A percentile compares a stretch with the other conserved stretches of the same genome.
Conservation (phyloP, 306 rosid species). For the Quercus ilex region DNA sequence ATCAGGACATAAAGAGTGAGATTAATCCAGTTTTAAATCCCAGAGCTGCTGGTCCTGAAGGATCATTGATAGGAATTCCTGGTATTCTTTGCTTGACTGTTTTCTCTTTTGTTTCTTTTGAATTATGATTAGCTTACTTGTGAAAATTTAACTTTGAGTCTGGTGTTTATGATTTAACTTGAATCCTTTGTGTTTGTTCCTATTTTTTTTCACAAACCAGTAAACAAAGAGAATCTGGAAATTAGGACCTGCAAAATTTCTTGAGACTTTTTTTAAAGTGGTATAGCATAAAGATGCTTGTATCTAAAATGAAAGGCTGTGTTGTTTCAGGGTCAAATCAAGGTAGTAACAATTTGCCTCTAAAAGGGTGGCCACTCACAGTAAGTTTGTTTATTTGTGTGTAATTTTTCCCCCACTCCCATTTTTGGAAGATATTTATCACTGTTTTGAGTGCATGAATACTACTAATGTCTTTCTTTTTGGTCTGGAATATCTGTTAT, state of each 20-base stretch:
- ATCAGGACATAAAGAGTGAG: conserved; percentile 92
- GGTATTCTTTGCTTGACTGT: conserved; percentile 47
- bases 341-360: conserved; percentile 87
- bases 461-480: neutral
- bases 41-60: conserved; percentile 88
- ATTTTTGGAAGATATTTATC: neutral
- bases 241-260: neutral
- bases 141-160: neutral
- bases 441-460: neutral
- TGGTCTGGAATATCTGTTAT: neutral
- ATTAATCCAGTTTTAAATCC: conserved; percentile 85
- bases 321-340: conserved; percentile 83
- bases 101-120: conserved; percentile 8
- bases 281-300: conserved; percentile 19
- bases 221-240: conserved; percentile 7
- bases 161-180: neutral
- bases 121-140: conserved; percentile 11
- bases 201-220: conserved; percentile 15
- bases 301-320: conserved; percentile 26
- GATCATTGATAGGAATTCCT: conserved; percentile 80
- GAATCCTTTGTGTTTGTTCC: neutral
- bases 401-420: neutral
- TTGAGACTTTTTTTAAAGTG: neutral
- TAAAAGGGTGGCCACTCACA: conserved; percentile 98
- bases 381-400: conserved; percentile 42